Evolutionary conservation across 1,139 yeast species (phyloP), one percentile per base, ranked within the genome.

Genomic region (Pichia terricola): DNA sequence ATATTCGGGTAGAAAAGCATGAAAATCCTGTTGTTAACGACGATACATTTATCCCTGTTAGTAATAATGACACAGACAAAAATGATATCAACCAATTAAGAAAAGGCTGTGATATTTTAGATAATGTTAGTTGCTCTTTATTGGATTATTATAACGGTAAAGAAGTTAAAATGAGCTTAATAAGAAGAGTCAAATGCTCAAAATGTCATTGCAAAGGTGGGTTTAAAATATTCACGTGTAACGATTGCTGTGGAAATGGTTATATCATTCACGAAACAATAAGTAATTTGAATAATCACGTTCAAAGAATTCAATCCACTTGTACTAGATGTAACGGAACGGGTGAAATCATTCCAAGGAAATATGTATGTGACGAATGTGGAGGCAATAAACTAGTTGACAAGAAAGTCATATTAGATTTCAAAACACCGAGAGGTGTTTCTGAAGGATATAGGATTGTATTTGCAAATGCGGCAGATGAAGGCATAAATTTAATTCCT

Each of bases 381-480:
- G 56, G 60, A 27, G 72, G 75, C 0, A 61, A 62, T 4, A 67
- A 64, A 39, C 59, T 59, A 46, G 53, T 66, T 26, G 65, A 71
- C 44, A 75, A 67, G 34, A 67, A 73, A 32, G 75, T 76, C 50
- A 68, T 79, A 7, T 63, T 81, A 37, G 69, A 70, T 44, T 70
- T 80, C 5, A 62, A 64, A 26, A 66, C 78, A 2, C 65, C 69
- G 28, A 77, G 79, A 3, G 87, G 87, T 1, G 64, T 75, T 34
- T 59, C 60, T 39, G 59, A 71, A 42, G 79, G 79, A 0, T 77
- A 76, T 49, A 63, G 66, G 42, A 69, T 79, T 26, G 62, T 76
- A 1, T 59, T 79, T 25, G 66, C 69, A 26, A 75, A 79, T 3
- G 81, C 75, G 51, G 84, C 80, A 0, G 88, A 81, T 53, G 83